Conservation (phyloP, 1,139 yeast species). For the Suhomyces bribrorum region DNA sequence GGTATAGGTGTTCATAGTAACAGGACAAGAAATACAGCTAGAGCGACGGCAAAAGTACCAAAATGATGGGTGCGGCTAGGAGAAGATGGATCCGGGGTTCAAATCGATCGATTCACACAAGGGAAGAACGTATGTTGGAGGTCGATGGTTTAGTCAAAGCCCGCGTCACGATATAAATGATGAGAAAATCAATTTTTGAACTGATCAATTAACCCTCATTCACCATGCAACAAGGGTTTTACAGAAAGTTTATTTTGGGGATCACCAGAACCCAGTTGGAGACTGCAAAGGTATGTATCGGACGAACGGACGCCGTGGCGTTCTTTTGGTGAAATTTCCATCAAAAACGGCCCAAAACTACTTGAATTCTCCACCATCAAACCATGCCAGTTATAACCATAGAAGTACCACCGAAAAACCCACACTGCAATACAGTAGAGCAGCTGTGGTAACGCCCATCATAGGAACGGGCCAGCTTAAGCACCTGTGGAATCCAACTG, state of each 20-base stretch:
- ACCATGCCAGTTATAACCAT: too few relatives aligned
- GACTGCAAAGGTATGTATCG: slow-evolving; percentile 58
- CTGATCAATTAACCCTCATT: not conserved
- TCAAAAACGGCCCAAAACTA: too few relatives aligned
- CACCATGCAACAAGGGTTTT: slow-evolving; percentile 20
- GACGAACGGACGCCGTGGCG: not conserved
- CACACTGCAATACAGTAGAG: not conserved
- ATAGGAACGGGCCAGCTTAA: too few relatives aligned
- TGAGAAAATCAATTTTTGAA: slow-evolving; percentile 2
- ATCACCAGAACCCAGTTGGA: slow-evolving; percentile 64
- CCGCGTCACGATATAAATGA: not conserved
- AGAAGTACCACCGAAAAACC: too few relatives aligned
- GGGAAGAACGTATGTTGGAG: not conserved
- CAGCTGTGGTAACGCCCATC: not conserved
- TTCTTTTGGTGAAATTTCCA: not conserved
- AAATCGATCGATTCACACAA: not conserved
- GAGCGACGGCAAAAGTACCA: not conserved
- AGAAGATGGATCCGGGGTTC: not conserved
- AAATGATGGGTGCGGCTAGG: not conserved
- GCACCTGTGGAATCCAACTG: too few relatives aligned
- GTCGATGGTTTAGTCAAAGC: slow-evolving; percentile 1
- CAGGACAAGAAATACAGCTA: not conserved
- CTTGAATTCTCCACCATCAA: too few relatives aligned
- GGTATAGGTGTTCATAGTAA: slow-evolving; percentile 13
- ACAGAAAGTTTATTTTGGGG: slow-evolving; percentile 36